Conservation (phyloP, 2,329 filamentous ascomycete genomes). For the Didymella arachidicola region DNA sequence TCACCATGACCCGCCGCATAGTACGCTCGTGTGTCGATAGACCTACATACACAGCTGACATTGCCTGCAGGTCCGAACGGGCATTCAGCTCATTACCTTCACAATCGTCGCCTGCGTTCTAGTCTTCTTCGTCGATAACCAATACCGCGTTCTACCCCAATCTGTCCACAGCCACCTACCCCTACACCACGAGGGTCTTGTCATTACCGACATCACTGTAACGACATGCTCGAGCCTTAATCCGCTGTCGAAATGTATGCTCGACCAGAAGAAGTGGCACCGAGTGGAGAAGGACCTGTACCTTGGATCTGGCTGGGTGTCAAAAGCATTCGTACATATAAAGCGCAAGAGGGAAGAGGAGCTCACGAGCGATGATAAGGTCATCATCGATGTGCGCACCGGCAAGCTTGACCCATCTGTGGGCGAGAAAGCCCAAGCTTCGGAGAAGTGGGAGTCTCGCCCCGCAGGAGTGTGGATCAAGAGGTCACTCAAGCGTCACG, state of each 20-base stretch:
- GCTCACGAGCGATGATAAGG: slow-evolving; percentile 73
- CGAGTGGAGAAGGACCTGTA: slow-evolving; percentile 90
- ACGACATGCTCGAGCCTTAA: slow-evolving; percentile 78
- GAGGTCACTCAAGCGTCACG: slow-evolving; percentile 73
- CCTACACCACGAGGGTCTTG: slow-evolving; percentile 77
- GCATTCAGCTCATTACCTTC: slow-evolving; percentile 76
- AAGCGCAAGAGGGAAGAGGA: slow-evolving; percentile 88
- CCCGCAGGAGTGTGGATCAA: slow-evolving; percentile 83
- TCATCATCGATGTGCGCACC: slow-evolving; percentile 80
- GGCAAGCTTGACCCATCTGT: slow-evolving; percentile 73
- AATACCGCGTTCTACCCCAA: slow-evolving; percentile 84
- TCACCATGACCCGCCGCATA: slow-evolving; percentile 52
- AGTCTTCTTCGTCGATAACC: slow-evolving; percentile 84
- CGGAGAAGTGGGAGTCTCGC: slow-evolving; percentile 78
- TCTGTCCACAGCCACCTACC: slow-evolving; percentile 88
- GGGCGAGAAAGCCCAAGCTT: slow-evolving; percentile 62
- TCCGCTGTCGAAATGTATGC: slow-evolving; percentile 75
- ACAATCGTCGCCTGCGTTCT: slow-evolving; percentile 70
- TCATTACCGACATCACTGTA: slow-evolving; percentile 86
- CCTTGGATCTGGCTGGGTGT: slow-evolving; percentile 75
- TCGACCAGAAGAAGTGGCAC: slow-evolving; percentile 78
- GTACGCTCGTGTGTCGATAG: slow-evolving; percentile 31
- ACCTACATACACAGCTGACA: not conserved
- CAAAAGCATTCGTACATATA: slow-evolving; percentile 81
- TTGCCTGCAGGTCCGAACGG: slow-evolving; percentile 61